Conservation (phyloP, 441 rosid genomes). For the Pelargonium citronellum region DNA sequence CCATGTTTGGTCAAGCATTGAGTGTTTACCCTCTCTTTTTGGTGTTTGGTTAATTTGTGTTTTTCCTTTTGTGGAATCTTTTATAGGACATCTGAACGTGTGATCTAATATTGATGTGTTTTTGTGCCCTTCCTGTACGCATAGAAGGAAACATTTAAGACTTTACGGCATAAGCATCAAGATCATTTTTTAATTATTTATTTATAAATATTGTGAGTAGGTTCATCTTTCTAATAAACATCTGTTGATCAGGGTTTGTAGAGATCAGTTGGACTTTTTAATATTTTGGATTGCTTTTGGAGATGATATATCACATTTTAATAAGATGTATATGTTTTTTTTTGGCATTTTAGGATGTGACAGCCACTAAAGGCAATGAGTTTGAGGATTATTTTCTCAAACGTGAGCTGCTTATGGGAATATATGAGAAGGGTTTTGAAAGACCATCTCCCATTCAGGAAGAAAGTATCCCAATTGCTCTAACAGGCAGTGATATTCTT, state of each 20-base stretch:
- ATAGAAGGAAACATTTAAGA: too few species aligned
- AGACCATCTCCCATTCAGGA: conserved; percentile 98
- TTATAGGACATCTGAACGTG: too few species aligned
- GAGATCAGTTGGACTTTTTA: neutral
- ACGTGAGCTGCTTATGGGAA: conserved; percentile 94
- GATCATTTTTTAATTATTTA: too few species aligned
- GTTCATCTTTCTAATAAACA: too few species aligned
- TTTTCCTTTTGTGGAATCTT: too few species aligned
- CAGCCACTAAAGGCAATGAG: conserved; percentile 96
- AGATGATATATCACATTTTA: neutral
- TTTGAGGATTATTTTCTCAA: conserved; percentile 95
- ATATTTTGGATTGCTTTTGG: neutral
- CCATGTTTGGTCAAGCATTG: too few species aligned
- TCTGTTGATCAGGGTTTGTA: neutral
- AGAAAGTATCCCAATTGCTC: conserved; percentile 98
- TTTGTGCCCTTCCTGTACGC: too few species aligned
- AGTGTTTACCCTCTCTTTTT: too few species aligned
- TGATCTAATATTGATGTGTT: too few species aligned
- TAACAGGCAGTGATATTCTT: conserved; percentile 95
- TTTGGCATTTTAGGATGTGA: conserved; percentile 60
- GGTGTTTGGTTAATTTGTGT: too few species aligned
- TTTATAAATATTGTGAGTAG: too few species aligned
- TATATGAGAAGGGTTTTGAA: conserved; percentile 96
- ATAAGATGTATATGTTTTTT: neutral
- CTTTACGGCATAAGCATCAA: too few species aligned